phyloP scores from a whole-genome alignment of 169 alveolate genomes.

The Ichthyophthirius multifiliis region DNA sequence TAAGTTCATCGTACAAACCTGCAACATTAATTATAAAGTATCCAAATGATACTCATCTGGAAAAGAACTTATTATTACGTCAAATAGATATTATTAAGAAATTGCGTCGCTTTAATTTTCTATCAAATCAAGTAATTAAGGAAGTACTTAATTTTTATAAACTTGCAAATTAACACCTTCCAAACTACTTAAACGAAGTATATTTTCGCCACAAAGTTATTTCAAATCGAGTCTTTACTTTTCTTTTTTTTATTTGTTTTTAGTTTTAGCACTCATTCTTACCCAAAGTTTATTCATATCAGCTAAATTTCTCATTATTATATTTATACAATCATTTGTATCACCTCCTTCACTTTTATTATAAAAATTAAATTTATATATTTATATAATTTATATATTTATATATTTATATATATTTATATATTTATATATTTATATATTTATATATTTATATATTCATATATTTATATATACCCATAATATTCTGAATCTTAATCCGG shows the following conservation, averaged over 20 bases:
- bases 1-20: slow-evolving; percentile 55
- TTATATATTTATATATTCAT: not conserved
- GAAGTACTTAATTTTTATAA: slow-evolving; percentile 90
- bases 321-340: slow-evolving; percentile 90
- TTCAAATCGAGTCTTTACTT: slow-evolving; percentile 93
- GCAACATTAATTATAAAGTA: slow-evolving; percentile 53
- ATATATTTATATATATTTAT: too few relatives aligned
- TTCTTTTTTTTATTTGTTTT: slow-evolving; percentile 86
- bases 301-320: slow-evolving; percentile 88
- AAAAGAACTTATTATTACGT: slow-evolving; percentile 93
- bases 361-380: too few relatives aligned
- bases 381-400: slow-evolving; percentile 36
- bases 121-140: slow-evolving; percentile 88
- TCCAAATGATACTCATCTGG: slow-evolving; percentile 91
- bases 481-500: slow-evolving; percentile 91
- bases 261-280: slow-evolving; percentile 84
- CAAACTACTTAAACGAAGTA: slow-evolving; percentile 91
- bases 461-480: slow-evolving; percentile 30
- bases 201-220: slow-evolving; percentile 93
- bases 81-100: slow-evolving; percentile 92
- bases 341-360: slow-evolving; percentile 89
- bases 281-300: slow-evolving; percentile 96
- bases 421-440: too few relatives aligned
- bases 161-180: slow-evolving; percentile 92
- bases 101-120: slow-evolving; percentile 87